A percentile compares a stretch with the other conserved stretches of the same genome.
phyloP scores from a whole-genome alignment of 2,329 filamentous ascomycete species.

The Intubia oerlemansii region DNA sequence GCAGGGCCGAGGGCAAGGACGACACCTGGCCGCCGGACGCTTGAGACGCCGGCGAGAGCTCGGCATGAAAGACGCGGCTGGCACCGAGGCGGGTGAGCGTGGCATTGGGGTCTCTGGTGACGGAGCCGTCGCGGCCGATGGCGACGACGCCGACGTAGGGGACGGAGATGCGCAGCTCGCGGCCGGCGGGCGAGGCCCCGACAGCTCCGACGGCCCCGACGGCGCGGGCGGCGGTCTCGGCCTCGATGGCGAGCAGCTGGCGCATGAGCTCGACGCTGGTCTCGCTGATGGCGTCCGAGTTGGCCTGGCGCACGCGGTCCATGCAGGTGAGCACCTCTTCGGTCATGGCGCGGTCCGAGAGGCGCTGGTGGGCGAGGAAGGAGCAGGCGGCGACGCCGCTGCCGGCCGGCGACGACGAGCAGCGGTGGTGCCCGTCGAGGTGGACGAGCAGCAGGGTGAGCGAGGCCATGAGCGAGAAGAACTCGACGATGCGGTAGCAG shows the following conservation, averaged over 20 bases:
- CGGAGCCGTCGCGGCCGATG: constrained; percentile 11
- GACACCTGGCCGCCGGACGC: no score
- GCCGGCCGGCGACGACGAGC: not conserved
- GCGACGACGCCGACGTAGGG: no score
- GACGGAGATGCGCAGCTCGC: constrained; percentile 15
- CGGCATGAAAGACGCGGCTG: no score
- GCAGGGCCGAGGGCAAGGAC: no score
- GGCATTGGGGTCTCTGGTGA: no score
- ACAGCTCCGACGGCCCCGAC: not conserved
- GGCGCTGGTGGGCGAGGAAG: constrained; percentile 17
- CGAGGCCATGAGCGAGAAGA: constrained; percentile 12
- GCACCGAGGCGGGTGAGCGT: no score
- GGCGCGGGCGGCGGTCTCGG: constrained; percentile 8
- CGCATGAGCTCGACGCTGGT: constrained; percentile 13
- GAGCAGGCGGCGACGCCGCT: constrained; percentile 3
- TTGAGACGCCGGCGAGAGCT: no score
- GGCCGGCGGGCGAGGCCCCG: not conserved
- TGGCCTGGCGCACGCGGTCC: constrained; percentile 10
- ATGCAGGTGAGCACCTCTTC: constrained; percentile 17
- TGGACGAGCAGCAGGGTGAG: constrained; percentile 18
- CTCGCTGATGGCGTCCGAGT: constrained; percentile 13
- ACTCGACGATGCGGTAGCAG: constrained; percentile 16
- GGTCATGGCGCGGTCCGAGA: constrained; percentile 18
- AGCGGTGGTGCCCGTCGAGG: constrained; percentile 12
- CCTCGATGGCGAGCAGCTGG: constrained; percentile 14